phyloP scores from a whole-genome alignment of 2,329 filamentous ascomycete species.

The Nemania serpens region DNA sequence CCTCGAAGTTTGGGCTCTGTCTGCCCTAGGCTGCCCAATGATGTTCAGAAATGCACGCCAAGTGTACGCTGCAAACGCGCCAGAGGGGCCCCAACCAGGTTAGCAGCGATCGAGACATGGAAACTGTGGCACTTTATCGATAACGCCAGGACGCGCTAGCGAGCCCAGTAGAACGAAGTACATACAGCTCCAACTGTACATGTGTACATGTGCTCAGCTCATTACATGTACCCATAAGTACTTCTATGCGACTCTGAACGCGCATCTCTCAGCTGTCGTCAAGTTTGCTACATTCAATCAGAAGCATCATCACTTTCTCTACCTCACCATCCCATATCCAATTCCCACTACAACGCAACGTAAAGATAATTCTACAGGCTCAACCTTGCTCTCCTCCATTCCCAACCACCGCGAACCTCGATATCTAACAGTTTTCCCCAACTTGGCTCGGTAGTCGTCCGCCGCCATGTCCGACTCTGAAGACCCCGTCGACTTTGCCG shows the following conservation, averaged over 20 bases:
- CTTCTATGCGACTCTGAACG: no score
- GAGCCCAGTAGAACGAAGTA: background rate
- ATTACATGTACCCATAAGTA: background rate
- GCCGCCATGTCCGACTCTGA: slow-evolving; percentile 61
- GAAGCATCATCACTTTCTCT: background rate
- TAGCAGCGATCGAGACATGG: background rate
- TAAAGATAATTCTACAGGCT: background rate
- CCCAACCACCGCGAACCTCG: background rate
- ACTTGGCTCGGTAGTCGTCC: background rate
- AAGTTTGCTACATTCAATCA: no score
- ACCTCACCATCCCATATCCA: background rate
- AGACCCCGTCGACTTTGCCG: slow-evolving; percentile 54
- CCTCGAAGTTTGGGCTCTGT: background rate
- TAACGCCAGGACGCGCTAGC: slow-evolving; percentile 7
- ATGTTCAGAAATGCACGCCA: background rate
- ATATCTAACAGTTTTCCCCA: background rate
- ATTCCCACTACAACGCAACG: background rate
- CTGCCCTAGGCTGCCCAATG: slow-evolving; percentile 19
- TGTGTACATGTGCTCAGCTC: background rate
- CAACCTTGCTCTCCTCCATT: background rate
- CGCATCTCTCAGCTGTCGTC: background rate
- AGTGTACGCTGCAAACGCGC: background rate
- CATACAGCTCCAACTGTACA: background rate
- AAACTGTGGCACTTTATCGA: slow-evolving; percentile 16
- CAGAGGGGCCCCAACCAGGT: background rate